phyloP scores from a whole-genome alignment of 495 filamentous ascomycete species.

The Penicillium daleae region DNA sequence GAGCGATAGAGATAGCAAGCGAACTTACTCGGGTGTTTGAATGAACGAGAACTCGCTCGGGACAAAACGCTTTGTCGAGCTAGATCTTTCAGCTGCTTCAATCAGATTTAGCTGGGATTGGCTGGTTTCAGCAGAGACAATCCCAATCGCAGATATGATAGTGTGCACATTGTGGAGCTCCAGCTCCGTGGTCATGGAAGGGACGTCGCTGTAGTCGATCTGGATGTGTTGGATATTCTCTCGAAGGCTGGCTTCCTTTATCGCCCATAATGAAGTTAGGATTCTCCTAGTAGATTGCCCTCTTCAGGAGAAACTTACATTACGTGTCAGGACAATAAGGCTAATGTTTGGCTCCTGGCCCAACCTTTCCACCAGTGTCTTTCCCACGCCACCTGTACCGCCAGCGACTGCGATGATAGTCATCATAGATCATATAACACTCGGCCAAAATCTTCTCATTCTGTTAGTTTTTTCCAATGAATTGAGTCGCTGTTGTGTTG shows the following conservation, averaged over 20 bases:
- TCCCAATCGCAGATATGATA: slow-evolving; percentile 53
- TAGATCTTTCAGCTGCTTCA: slow-evolving; percentile 50
- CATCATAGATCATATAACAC: slow-evolving; percentile 25
- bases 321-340: slow-evolving; percentile 49
- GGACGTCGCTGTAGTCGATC: slow-evolving; percentile 49
- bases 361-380: slow-evolving; percentile 54
- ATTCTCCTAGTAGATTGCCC: no score
- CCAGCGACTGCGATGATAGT: slow-evolving; percentile 56
- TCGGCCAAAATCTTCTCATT: not conserved
- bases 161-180: slow-evolving; percentile 54
- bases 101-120: slow-evolving; percentile 52
- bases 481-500: not conserved
- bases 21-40: slow-evolving; percentile 39
- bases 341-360: slow-evolving; percentile 40
- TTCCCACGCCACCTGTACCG: slow-evolving; percentile 56
- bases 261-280: not conserved
- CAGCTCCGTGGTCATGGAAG: slow-evolving; percentile 40
- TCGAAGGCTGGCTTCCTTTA: not conserved
- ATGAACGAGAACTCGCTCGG: slow-evolving; percentile 53
- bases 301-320: slow-evolving; percentile 13
- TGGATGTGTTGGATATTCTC: slow-evolving; percentile 25
- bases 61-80: slow-evolving; percentile 49
- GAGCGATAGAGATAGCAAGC: not conserved
- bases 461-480: not conserved
- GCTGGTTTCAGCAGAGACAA: slow-evolving; percentile 38